Percentiles rank a stretch among this genome's conserved stretches.
Conservation (phyloP, 768 basidiomycete genomes). For the Lenzites betulinus region DNA sequence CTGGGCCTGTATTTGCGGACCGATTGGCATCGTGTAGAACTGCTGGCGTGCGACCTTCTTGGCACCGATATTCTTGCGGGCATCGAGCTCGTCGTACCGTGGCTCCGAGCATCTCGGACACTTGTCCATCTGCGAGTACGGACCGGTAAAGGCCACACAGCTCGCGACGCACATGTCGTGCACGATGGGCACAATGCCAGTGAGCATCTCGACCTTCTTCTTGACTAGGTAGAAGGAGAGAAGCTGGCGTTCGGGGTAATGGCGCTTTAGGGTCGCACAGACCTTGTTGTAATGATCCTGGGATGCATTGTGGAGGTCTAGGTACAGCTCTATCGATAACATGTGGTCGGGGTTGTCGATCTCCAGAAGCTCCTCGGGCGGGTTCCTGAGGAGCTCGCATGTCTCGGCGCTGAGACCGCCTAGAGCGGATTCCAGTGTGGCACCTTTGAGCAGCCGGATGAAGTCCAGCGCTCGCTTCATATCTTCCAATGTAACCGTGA, state of each 20-base stretch:
- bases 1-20: slow-evolving; percentile 22
- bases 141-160: neutral
- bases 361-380: neutral
- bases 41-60: slow-evolving; percentile 10
- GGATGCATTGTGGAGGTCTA: neutral
- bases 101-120: slow-evolving; percentile 21
- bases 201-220: neutral
- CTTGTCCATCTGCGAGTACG: slow-evolving; percentile 4
- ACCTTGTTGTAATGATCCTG: neutral
- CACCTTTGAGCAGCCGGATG: neutral
- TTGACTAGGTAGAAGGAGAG: neutral
- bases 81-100: slow-evolving; percentile 15
- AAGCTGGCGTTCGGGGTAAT: neutral
- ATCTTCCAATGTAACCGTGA: neutral
- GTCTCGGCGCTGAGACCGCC: neutral
- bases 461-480: neutral
- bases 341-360: neutral
- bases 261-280: neutral
- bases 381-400: neutral
- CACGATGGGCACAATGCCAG: neutral
- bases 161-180: slow-evolving; percentile 2
- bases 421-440: neutral
- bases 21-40: slow-evolving; percentile 27
- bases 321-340: neutral
- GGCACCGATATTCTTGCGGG: neutral